A percentile compares a stretch with the other conserved stretches of the same genome.
Evolutionary conservation across 176 grass and related monocot species (phyloP).

Genomic region (Panicum miliaceum): DNA sequence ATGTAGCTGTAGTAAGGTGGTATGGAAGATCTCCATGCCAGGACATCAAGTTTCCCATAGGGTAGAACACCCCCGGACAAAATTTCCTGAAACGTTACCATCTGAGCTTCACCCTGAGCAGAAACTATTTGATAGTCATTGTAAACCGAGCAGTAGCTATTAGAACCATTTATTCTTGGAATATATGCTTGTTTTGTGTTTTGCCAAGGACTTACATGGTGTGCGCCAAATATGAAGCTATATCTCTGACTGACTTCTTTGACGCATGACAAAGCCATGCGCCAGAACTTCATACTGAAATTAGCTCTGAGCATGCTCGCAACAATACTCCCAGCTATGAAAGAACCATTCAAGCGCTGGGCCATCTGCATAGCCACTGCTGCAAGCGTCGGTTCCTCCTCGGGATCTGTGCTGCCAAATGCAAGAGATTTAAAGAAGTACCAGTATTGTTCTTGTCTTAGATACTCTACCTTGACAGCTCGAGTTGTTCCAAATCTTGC

Average conservation of each 20-base stretch:
- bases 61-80: background rate
- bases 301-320: no score
- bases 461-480: background rate
- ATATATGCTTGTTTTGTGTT: background rate
- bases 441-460: background rate
- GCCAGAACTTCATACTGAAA: no score
- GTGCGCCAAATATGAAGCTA: background rate
- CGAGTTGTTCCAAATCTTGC: slow-evolving; percentile 15
- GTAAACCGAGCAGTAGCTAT: background rate
- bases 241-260: background rate
- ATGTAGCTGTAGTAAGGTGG: background rate
- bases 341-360: background rate
- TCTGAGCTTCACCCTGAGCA: background rate
- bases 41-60: background rate
- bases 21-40: slow-evolving; percentile 1
- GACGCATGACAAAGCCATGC: background rate
- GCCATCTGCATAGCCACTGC: background rate
- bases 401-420: background rate
- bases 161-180: background rate
- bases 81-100: background rate
- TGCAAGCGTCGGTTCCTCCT: background rate
- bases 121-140: background rate
- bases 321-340: no score
- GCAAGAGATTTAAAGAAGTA: slow-evolving; percentile 24
- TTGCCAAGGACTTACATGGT: background rate